These are phyloP conservation scores for Talaromyces sp. DNA, from an alignment of 2,329 filamentous ascomycete genomes.

Conservation along the genomic window DNA sequence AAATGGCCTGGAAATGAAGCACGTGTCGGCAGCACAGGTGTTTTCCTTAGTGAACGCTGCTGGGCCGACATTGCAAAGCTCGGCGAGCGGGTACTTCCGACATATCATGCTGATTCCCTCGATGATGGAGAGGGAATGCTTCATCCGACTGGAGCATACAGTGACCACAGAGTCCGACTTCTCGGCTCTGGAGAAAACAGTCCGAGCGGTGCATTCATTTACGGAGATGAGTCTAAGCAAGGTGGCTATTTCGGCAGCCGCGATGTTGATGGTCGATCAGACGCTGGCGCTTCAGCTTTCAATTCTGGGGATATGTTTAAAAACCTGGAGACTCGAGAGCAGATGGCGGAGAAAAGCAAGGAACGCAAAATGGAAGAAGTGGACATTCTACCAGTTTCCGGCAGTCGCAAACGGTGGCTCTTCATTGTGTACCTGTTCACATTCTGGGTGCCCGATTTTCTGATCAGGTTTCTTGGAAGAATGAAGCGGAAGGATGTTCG, in stretches of 20 bases:
- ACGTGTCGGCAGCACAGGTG: conserved; percentile 80
- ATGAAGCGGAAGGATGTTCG: conserved; percentile 92
- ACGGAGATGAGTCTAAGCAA: conserved; percentile 67
- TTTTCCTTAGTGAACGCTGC: conserved; percentile 92
- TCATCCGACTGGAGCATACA: conserved; percentile 40
- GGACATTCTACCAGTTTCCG: conserved; percentile 71
- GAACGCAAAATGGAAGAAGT: conserved; percentile 87
- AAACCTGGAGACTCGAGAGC: conserved; percentile 86
- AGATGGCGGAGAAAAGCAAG: conserved; percentile 92
- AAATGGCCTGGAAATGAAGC: conserved; percentile 91
- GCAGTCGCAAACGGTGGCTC: conserved; percentile 85
- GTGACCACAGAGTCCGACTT: conserved; percentile 53
- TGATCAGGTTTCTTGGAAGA: conserved; percentile 68
- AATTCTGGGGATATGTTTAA: conserved; percentile 96
- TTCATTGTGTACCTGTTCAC: conserved; percentile 77
- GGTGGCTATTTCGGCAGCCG: conserved; percentile 70
- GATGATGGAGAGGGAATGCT: conserved; percentile 57
- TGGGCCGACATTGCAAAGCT: conserved; percentile 87
- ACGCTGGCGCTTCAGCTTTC: conserved; percentile 86
- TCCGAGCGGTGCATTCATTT: conserved; percentile 57
- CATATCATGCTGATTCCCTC: conserved; percentile 55
- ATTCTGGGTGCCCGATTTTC: conserved; percentile 79
- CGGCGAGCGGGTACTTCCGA: conserved; percentile 54
- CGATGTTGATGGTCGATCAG: conserved; percentile 79
- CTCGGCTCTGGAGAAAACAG: conserved; percentile 43